phyloP scores from a whole-genome alignment of 1,284 basidiomycete species.

The Puccinia novopanici region DNA sequence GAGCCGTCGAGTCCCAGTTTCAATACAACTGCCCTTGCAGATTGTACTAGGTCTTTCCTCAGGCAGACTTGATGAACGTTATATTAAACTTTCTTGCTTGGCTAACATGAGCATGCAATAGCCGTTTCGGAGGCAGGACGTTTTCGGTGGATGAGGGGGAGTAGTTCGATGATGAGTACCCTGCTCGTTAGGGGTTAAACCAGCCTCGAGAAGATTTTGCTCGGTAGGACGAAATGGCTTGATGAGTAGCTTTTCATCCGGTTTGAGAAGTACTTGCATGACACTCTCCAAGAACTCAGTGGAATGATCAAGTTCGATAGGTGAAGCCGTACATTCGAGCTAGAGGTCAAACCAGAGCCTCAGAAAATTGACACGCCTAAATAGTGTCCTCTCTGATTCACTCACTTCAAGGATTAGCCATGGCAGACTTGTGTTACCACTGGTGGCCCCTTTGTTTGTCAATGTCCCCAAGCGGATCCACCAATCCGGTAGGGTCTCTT shows the following conservation, averaged over 20 bases:
- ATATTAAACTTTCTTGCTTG: constrained; percentile 45
- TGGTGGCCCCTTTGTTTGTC: constrained; percentile 38
- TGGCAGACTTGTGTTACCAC: constrained; percentile 28
- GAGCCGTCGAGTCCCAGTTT: no score
- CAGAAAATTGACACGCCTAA: background rate
- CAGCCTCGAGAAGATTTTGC: constrained; percentile 30
- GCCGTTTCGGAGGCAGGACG: background rate
- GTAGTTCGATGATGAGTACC: background rate
- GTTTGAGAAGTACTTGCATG: constrained; percentile 4
- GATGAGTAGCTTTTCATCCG: constrained; percentile 15
- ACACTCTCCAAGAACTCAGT: constrained; percentile 21
- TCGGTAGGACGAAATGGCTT: constrained; percentile 29
- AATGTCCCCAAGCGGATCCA: constrained; percentile 34
- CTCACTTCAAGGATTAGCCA: constrained; percentile 45
- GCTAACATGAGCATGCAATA: constrained; percentile 48
- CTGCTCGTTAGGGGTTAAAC: constrained; percentile 3
- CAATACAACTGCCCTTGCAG: no score
- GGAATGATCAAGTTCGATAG: constrained; percentile 16
- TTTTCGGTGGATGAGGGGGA: background rate
- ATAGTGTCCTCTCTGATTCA: background rate
- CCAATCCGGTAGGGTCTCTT: constrained; percentile 33
- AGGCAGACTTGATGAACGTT: no score
- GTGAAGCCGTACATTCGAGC: constrained; percentile 44
- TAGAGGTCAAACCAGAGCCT: constrained; percentile 1
- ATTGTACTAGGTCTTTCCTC: no score